phyloP scores from a whole-genome alignment of 2,329 filamentous ascomycete genomes.

The Colletotrichum falcatum region DNA sequence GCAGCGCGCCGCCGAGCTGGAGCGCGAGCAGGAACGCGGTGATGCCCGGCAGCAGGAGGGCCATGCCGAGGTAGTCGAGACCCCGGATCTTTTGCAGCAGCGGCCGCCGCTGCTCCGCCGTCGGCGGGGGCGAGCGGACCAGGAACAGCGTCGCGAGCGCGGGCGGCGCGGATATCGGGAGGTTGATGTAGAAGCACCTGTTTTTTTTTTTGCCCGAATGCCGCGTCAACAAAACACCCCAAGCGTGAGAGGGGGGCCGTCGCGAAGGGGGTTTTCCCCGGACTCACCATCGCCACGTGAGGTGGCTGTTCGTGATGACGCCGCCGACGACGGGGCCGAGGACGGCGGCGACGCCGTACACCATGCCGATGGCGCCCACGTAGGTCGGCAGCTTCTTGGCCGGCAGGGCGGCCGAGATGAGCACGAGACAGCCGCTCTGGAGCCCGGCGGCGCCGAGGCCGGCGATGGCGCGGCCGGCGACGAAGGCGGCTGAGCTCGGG shows the following conservation, averaged over 20 bases:
- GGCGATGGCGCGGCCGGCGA: constrained; percentile 52
- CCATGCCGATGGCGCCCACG: constrained; percentile 29
- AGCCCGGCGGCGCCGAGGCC: constrained; percentile 51
- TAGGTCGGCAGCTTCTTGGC: constrained; percentile 28
- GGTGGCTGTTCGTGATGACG: constrained; percentile 27
- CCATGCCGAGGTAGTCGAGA: constrained; percentile 43
- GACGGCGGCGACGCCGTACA: constrained; percentile 31
- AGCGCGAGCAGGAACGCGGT: constrained; percentile 59
- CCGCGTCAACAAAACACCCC: no score
- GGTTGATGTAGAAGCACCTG: constrained; percentile 47
- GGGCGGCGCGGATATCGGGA: constrained; percentile 46
- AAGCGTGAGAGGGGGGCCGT: no score
- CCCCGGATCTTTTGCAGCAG: constrained; percentile 38
- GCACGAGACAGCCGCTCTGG: constrained; percentile 29
- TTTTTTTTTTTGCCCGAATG: no score
- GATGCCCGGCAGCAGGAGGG: constrained; percentile 42
- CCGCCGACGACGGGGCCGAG: constrained; percentile 40
- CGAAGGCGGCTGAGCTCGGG: constrained; percentile 50
- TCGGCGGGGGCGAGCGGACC: constrained; percentile 32
- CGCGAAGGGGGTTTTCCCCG: no score
- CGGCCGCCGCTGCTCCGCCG: constrained; percentile 31
- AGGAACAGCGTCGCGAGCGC: constrained; percentile 46
- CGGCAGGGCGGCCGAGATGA: constrained; percentile 30
- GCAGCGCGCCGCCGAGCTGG: constrained; percentile 55
- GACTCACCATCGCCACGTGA: constrained; percentile 32